phyloP scores from a whole-genome alignment of 2,329 filamentous ascomycete species.

The Fusarium equiseti region DNA sequence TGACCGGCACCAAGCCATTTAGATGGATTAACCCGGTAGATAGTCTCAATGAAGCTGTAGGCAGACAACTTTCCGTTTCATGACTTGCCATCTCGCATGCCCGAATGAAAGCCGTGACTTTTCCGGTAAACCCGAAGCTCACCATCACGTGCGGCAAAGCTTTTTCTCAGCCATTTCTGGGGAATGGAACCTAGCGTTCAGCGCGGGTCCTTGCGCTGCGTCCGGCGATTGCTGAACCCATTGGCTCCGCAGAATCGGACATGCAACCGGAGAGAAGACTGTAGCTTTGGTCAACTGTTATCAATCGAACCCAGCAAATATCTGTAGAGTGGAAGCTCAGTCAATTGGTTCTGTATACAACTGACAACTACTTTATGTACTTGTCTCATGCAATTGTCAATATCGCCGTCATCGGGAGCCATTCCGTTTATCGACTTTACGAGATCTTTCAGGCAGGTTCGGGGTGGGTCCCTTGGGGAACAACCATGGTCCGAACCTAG shows the following conservation, averaged over 20 bases:
- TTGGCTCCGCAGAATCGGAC: slow-evolving; percentile 28
- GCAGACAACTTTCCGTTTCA: slow-evolving; percentile 6
- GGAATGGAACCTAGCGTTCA: slow-evolving; percentile 23
- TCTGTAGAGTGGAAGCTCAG: too few species aligned
- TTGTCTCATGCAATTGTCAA: neutral
- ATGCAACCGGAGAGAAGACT: neutral
- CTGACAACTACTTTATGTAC: neutral
- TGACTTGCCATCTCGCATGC: neutral
- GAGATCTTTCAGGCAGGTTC: slow-evolving; percentile 28
- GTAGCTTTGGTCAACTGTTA: neutral
- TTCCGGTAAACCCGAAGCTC: slow-evolving; percentile 29
- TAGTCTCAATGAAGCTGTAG: neutral
- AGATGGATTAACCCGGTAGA: neutral
- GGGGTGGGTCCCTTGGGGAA: slow-evolving; percentile 41
- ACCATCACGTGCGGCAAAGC: slow-evolving; percentile 31
- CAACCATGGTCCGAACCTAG: slow-evolving; percentile 50
- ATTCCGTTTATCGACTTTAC: slow-evolving; percentile 17
- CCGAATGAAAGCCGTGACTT: slow-evolving; percentile 24
- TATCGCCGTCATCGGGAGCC: neutral
- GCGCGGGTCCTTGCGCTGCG: slow-evolving; percentile 27
- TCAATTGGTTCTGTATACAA: neutral
- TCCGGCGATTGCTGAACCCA: slow-evolving; percentile 20
- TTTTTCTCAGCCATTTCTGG: slow-evolving; percentile 31
- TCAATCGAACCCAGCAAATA: neutral
- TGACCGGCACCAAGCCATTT: neutral